Evolutionary conservation across 257 asterid genomes (phyloP).

Genomic region (Linaria vulgaris): DNA sequence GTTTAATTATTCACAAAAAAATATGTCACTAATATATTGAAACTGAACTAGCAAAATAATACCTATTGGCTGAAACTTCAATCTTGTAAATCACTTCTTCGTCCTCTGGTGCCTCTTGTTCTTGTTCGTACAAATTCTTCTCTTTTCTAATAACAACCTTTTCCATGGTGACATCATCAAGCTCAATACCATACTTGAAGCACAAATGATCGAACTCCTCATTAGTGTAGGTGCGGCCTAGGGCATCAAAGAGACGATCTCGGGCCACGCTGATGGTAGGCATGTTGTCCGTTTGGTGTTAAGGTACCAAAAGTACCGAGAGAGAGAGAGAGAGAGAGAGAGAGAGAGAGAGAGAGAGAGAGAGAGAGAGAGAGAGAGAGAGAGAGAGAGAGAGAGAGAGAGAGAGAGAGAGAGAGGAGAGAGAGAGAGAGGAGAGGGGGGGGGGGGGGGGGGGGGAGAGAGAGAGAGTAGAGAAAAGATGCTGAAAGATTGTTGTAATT

Average conservation of each 20-base stretch:
- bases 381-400: too few relatives aligned
- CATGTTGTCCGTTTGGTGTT: too few relatives aligned
- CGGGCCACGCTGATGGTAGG: conserved; percentile 92
- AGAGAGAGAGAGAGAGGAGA: too few relatives aligned
- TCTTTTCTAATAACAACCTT: conserved; percentile 86
- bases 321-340: too few relatives aligned
- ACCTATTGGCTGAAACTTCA: conserved; percentile 97
- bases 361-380: too few relatives aligned
- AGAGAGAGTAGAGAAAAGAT: too few relatives aligned
- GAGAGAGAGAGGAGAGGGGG: too few relatives aligned
- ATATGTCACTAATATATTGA: background rate
- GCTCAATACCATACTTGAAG: conserved; percentile 91
- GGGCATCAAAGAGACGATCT: conserved; percentile 73
- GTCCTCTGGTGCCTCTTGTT: conserved; percentile 56
- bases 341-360: too few relatives aligned
- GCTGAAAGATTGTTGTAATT: too few relatives aligned
- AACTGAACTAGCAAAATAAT: too few relatives aligned
- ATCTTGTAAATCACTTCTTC: conserved; percentile 90
- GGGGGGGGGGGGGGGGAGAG: too few relatives aligned
- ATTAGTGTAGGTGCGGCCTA: conserved; percentile 64
- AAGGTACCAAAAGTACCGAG: too few relatives aligned
- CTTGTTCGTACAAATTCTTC: conserved; percentile 82
- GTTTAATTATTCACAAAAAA: background rate
- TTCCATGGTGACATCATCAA: conserved; percentile 88
- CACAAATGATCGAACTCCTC: conserved; percentile 93